Conservation (phyloP, 1,284 basidiomycete genomes). For the Heterobasidion annosum region DNA sequence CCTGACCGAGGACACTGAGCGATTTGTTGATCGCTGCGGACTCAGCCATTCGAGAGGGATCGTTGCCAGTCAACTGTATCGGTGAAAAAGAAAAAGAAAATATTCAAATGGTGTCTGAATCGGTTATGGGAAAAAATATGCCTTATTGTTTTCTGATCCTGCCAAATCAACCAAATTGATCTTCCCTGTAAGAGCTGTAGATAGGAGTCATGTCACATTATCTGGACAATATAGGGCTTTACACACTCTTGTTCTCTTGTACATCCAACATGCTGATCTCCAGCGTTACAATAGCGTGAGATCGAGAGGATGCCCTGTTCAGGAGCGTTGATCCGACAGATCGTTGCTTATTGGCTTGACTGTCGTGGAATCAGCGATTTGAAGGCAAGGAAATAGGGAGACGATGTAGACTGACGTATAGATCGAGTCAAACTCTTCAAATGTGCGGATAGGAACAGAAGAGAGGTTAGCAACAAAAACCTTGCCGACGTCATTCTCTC, state of each 20-base stretch:
- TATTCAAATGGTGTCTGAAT: neutral
- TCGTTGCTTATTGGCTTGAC: conserved; percentile 52
- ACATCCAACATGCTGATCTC: conserved; percentile 46
- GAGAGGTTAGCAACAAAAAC: conserved; percentile 23
- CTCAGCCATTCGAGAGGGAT: conserved; percentile 71
- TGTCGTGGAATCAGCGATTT: neutral
- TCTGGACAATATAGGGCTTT: neutral
- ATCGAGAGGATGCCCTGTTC: conserved; percentile 73
- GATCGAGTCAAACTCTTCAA: neutral
- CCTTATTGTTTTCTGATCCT: conserved; percentile 84
- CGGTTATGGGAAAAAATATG: conserved; percentile 14
- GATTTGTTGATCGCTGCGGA: conserved; percentile 82
- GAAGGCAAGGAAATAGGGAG: too few relatives aligned
- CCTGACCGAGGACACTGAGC: conserved; percentile 72
- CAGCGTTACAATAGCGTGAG: conserved; percentile 75
- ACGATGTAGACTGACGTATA: neutral
- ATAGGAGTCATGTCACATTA: neutral
- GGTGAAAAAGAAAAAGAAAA: too few relatives aligned
- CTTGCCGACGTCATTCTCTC: conserved; percentile 63
- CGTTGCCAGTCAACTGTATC: conserved; percentile 66
- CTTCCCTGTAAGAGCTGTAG: conserved; percentile 53
- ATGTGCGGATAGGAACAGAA: neutral
- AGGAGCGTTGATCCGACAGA: conserved; percentile 80
- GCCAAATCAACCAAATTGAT: conserved; percentile 82
- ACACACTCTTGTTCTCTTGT: conserved; percentile 38